phyloP scores from a whole-genome alignment of 305 asterid genomes.

The Vinca major region DNA sequence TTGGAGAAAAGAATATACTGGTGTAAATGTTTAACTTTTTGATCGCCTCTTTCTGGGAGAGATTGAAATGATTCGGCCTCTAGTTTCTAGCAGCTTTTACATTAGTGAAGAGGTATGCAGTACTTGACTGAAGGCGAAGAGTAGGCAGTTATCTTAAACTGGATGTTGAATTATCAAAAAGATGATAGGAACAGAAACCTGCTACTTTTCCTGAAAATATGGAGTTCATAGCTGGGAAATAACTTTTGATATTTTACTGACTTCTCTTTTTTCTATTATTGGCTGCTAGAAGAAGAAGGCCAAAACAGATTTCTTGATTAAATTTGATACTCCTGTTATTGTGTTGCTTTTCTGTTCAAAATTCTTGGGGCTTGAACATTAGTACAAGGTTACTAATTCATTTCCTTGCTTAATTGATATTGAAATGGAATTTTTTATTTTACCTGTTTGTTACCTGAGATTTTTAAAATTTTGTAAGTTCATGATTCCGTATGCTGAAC shows the following conservation, averaged over 20 bases:
- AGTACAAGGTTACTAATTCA: background rate
- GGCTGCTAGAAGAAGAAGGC: background rate
- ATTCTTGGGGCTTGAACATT: background rate
- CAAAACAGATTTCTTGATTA: background rate
- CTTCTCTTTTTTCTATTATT: slow-evolving; percentile 4
- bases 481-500: background rate
- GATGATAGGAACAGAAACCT: too few species aligned
- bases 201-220: background rate
- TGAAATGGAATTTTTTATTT: background rate
- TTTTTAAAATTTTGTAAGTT: background rate
- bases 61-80: background rate
- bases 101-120: too few species aligned
- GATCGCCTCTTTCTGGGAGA: background rate
- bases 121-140: too few species aligned
- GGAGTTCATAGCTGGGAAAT: background rate
- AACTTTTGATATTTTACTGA: background rate
- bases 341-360: too few species aligned
- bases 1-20: background rate
- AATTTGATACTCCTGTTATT: background rate
- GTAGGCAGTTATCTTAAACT: too few species aligned
- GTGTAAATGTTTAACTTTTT: background rate
- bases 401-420: too few species aligned
- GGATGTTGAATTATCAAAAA: too few species aligned
- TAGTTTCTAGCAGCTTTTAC: background rate
- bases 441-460: background rate